Percentiles rank a stretch among this genome's conserved stretches.
These are phyloP conservation scores for Magnaporthiopsis poae DNA, from an alignment of 2,329 filamentous ascomycete species.

Conservation along the genomic window DNA sequence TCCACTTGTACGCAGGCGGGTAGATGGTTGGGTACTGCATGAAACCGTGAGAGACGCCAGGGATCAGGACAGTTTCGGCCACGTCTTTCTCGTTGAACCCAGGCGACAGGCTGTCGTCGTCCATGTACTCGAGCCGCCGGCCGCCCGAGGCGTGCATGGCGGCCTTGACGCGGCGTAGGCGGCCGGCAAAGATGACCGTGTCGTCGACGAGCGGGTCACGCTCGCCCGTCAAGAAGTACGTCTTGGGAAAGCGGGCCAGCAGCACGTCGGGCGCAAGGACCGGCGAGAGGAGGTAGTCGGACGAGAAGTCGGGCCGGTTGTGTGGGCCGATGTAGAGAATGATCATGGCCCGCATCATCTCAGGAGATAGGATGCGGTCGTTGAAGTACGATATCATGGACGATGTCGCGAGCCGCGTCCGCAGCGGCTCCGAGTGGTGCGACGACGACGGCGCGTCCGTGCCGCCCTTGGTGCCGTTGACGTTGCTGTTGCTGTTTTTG, in stretches of 20 bases:
- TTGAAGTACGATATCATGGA: constrained; percentile 99
- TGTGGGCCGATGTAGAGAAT: constrained; percentile 93
- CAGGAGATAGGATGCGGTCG: constrained; percentile 84
- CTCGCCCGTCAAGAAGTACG: constrained; percentile 88
- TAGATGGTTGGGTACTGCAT: constrained; percentile 83
- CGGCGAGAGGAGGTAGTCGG: constrained; percentile 83
- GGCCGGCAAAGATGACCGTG: constrained; percentile 87
- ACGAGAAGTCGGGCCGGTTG: constrained; percentile 82
- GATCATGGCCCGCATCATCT: constrained; percentile 99
- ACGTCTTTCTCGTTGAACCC: constrained; percentile 65
- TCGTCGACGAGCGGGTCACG: constrained; percentile 92
- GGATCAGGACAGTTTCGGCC: constrained; percentile 74
- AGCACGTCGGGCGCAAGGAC: constrained; percentile 79
- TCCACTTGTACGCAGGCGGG: constrained; percentile 80
- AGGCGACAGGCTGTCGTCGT: constrained; percentile 32
- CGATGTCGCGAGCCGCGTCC: constrained; percentile 82
- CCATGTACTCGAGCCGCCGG: constrained; percentile 40
- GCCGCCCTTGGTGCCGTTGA: not conserved
- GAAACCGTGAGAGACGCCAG: constrained; percentile 87
- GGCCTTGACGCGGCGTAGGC: constrained; percentile 70
- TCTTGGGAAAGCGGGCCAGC: constrained; percentile 81
- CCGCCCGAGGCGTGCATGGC: constrained; percentile 39
- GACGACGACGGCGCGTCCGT: constrained; percentile 24
- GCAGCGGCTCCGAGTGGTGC: constrained; percentile 50
- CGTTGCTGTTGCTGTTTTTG: not conserved